Conservation (phyloP, 306 rosid species). For the Trifolium repens region DNA sequence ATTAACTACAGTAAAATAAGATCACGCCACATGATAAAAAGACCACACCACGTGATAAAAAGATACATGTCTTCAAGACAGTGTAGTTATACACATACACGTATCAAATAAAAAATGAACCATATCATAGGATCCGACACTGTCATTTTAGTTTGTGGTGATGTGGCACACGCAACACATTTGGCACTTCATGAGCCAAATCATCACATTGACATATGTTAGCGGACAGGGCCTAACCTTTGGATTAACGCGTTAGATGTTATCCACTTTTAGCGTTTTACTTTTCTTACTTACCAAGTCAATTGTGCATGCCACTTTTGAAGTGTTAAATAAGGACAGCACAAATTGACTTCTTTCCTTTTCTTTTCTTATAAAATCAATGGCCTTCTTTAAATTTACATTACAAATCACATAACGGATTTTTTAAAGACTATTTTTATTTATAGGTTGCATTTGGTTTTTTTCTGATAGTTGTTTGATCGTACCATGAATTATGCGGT, state of each 20-base stretch:
- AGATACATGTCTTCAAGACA: slow-evolving; percentile 14
- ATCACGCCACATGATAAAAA: not conserved
- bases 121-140: not conserved
- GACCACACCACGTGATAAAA: not conserved
- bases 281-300: not conserved
- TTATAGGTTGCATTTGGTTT: not conserved
- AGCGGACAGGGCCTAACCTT: not conserved
- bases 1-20: not conserved
- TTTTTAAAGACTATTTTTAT: not conserved
- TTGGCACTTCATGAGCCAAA: not conserved
- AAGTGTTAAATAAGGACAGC: not conserved
- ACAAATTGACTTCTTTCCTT: not conserved
- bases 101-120: not conserved
- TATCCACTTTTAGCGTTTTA: not conserved
- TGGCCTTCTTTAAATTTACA: not conserved
- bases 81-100: slow-evolving; percentile 44
- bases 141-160: not conserved
- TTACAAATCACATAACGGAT: not conserved
- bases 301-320: not conserved
- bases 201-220: not conserved
- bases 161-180: not conserved
- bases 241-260: not conserved
- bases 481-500: slow-evolving; percentile 15
- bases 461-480: not conserved
- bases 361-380: not conserved